Conservation (phyloP, 1,139 yeast species). For the Saccharomycopsis phalli region DNA sequence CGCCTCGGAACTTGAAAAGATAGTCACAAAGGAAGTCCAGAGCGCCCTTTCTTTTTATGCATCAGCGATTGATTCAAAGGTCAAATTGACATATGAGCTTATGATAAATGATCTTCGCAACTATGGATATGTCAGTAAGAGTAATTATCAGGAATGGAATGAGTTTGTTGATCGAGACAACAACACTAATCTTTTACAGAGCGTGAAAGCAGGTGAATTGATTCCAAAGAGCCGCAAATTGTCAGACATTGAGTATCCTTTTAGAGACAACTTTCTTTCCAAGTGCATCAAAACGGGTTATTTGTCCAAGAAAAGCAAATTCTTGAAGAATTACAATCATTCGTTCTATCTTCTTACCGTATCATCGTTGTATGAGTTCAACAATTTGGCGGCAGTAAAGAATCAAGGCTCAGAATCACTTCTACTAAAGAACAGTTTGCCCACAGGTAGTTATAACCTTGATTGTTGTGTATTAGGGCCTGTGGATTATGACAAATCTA, state of each 20-base stretch:
- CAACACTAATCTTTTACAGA: slow-evolving; percentile 32
- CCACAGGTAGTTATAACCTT: slow-evolving; percentile 13
- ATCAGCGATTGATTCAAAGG: slow-evolving; percentile 47
- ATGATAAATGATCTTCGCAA: slow-evolving; percentile 53
- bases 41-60: slow-evolving; percentile 48
- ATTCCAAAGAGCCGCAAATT: slow-evolving; percentile 38
- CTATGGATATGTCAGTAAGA: slow-evolving; percentile 51
- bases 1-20: slow-evolving; percentile 64
- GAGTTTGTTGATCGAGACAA: slow-evolving; percentile 47
- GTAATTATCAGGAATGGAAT: slow-evolving; percentile 65
- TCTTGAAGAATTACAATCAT: slow-evolving; percentile 52
- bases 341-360: slow-evolving; percentile 70
- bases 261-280: slow-evolving; percentile 41
- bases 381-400: slow-evolving; percentile 27
- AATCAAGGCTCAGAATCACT: slow-evolving; percentile 15
- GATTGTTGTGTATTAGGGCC: slow-evolving; percentile 14
- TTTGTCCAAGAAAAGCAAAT: slow-evolving; percentile 51
- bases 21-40: slow-evolving; percentile 59
- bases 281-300: slow-evolving; percentile 48
- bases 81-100: slow-evolving; percentile 45
- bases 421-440: slow-evolving; percentile 11
- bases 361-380: slow-evolving; percentile 64
- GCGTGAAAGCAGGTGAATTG: slow-evolving; percentile 40
- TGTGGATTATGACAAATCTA: slow-evolving; percentile 8
- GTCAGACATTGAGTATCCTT: slow-evolving; percentile 42